Evolutionary conservation across 1,139 yeast species (phyloP), one percentile per base, ranked within the genome.

Genomic region (Hansenula sp.): DNA sequence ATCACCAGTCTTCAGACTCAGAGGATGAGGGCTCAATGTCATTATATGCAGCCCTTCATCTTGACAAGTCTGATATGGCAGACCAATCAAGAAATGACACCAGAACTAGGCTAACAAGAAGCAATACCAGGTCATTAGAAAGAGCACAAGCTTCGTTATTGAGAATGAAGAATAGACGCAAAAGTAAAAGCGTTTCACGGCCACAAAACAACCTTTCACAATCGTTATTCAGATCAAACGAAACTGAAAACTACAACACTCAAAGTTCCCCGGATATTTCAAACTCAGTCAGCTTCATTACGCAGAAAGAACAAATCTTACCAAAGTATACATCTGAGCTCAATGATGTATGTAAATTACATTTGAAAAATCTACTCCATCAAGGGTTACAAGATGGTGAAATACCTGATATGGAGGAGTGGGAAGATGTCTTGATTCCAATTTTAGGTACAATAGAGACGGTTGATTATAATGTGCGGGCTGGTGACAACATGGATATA

Each of bases 401-500:
- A 37, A 67, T 84, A 41, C 72, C 73, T 37, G 66, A 76, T 43
- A 65, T 75, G 54, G 82, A 75, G 26, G 73, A 69, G 22, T 82
- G 89, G 89, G 62, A 69, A 7, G 51, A 55, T 1, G 61, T 69
- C 44, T 68, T 79, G 59, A 71, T 65, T 29, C 66, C 66, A 8
- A 68, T 77, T 3, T 55, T 81, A 17, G 55, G 64, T 14, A 62
- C 64, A 29, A 72, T 70, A 28, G 77, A 69, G 28, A 64, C 63
- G 28, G 68, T 82, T 7, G 77, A 74, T 32, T 68, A 80, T 7
- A 81, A 78, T 47, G 66, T 79, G 9, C 69, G 71, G 36, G 71
- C 68, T 28, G 83, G 89, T 4, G 94, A 85, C 46, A 83, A 85
- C 5, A 72, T 89, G 46, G 97, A 94, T 57, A 80, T 90, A 40